Base-by-base conservation (phyloP, 306 rosid species). In the Mimosa bimucronata region DNA sequence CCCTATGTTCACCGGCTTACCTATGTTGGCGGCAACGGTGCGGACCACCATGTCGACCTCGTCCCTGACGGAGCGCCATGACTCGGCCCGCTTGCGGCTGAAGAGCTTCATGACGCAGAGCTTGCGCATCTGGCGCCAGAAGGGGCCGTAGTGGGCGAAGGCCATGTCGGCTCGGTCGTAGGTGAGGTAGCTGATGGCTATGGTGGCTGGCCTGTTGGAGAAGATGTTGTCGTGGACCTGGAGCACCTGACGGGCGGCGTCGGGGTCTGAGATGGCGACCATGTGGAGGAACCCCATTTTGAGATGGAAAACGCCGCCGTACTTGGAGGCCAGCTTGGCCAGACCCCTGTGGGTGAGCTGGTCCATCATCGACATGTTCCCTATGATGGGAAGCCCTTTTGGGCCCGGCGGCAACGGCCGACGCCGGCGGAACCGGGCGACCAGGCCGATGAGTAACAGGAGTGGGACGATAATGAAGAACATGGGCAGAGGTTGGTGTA, bases 41-140 rank as follows among this genome's bases (percentile, higher is more conserved):
- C 75, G 13, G 21, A 93, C 79, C 0, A 79, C 42, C 2, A 1
- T 0, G 42, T 90, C 90, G 2, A 93, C 93, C 75, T 93, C 98
- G 9, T 90, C 90, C 4, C 94, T 79, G 0, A 93, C 94, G 0
- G 98, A 87, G 23, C 73, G 82, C 98, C 98, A 93, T 0, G 94
- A 91, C 88, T 91, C 97, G 0, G 87, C 94, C 0, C 93, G 86
- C 6, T 85, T 89, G 18, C 97, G 94, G 80, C 94, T 88, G 41
- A 93, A 93, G 9, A 93, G 89, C 57, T 88, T 88, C 86, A 91
- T 79, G 45, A 91, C 94, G 64, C 98, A 91, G 2, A 93, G 78
- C 82, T 91, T 93, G 0, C 97, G 60, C 97, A 93, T 93, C 86
- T 93, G 98, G 1, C 97, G 91, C 98, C 98, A 93, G 64, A 88